Conservation (phyloP, 768 basidiomycete species). For the Mycena sanguinolenta region DNA sequence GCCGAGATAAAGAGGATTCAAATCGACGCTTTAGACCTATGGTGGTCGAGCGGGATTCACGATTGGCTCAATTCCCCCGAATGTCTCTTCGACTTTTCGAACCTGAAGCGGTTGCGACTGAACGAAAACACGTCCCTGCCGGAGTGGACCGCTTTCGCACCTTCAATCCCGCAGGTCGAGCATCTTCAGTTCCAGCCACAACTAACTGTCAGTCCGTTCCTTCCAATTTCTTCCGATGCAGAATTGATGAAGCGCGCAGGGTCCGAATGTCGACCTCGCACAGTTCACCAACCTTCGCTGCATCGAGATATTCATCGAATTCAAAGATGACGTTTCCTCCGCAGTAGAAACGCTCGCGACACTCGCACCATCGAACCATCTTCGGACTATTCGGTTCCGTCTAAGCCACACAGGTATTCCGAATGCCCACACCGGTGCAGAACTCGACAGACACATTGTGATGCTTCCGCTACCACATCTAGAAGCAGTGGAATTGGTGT, state of each 20-base stretch:
- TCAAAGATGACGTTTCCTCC: background rate
- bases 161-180: constrained; percentile 9
- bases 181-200: constrained; percentile 26
- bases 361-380: background rate
- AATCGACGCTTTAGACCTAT: constrained; percentile 12
- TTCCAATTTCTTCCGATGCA: background rate
- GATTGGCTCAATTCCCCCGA: constrained; percentile 21
- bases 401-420: constrained; percentile 1
- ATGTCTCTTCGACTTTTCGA: constrained; percentile 21
- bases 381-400: constrained; percentile 12
- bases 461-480: constrained; percentile 14
- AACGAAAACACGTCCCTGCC: constrained; percentile 22
- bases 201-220: background rate
- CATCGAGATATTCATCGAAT: constrained; percentile 22
- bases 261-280: background rate
- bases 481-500: constrained; percentile 18
- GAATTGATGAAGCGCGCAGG: background rate
- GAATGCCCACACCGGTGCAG: constrained; percentile 1
- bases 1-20: background rate
- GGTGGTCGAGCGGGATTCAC: constrained; percentile 24
- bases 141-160: constrained; percentile 3
- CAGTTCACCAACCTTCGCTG: constrained; percentile 6
- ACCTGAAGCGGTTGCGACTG: constrained; percentile 10
- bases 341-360: constrained; percentile 6
- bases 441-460: constrained; percentile 1